Evolutionary conservation across 176 grass and related monocot species (phyloP), one percentile per base, ranked within the genome.

Genomic region (Cenchrus americanus): DNA sequence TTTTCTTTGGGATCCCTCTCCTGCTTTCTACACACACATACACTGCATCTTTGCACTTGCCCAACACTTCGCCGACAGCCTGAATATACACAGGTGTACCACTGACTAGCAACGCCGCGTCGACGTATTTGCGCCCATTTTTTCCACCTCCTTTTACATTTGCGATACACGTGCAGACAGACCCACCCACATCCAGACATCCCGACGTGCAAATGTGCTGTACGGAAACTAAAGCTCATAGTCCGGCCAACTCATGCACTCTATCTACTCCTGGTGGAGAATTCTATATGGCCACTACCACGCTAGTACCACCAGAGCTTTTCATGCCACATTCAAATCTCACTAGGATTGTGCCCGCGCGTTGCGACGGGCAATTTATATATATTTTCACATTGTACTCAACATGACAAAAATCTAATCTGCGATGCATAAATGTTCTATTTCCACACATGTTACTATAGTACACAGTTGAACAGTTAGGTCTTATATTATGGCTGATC

Each of bases 21-120:
- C 21, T 50, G 42, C 1, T 49, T 21, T 8, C 37, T 10, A 30
- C 27, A 30, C 27, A 30, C 27, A 30, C 27, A 30, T 2, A 30
- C 27, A 30, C 1, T 13, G 18, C 86, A 27, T 41, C 23, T 64
- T 26, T 17, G 47, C 52, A 26, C 27, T 15, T 46, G 80, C 34
- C 32, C 46, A 42, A 17, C 72, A 32, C 79, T n/a, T 71, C 0
- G 14, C 85, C 61, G 70, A 68, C 78, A 67, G 22, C 49, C 18
- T 73, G 41, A 30, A 23, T 46, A 32, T 42, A 37, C 48, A 74
- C 69, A 66, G 47, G 48, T 73, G 48, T 73, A 32, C 52, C 15
- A 14, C 8, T n/a, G n/a, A n/a, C n/a, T 10, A 7, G 8, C 8
- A 43, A 9, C 6, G 8, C 21, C 14, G 8, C n/a, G 34, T 8